Evolutionary conservation across 129 eudicot species (phyloP).

Genomic region (Smallanthus sonchifolius): DNA sequence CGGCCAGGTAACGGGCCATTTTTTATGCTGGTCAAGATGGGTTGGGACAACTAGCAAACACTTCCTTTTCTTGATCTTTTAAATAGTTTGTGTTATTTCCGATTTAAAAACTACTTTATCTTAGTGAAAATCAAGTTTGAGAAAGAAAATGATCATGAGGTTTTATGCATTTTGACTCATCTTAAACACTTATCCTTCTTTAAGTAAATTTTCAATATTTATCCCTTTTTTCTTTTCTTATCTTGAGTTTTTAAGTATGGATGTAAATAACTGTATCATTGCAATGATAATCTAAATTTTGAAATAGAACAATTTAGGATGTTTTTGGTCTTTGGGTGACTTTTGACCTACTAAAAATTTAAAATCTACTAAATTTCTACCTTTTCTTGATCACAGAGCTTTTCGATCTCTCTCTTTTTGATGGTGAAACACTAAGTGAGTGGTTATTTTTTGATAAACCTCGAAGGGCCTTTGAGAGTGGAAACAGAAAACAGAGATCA

Average conservation of each 20-base stretch:
- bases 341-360: background rate
- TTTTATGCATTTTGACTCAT: background rate
- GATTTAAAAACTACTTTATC: too few relatives aligned
- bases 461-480: slow-evolving; percentile 94
- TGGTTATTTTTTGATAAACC: slow-evolving; percentile 98
- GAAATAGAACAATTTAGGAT: background rate
- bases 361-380: background rate
- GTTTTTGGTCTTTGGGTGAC: background rate
- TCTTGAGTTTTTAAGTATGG: background rate
- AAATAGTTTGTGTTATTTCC: background rate
- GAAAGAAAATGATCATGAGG: too few relatives aligned
- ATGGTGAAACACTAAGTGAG: slow-evolving; percentile 86
- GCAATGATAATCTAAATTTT: background rate
- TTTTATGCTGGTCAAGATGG: background rate
- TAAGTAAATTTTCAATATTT: background rate
- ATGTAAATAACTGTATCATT: background rate
- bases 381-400: slow-evolving; percentile 52
- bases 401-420: slow-evolving; percentile 70
- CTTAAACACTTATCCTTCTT: background rate
- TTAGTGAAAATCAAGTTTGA: too few relatives aligned
- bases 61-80: background rate
- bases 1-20: background rate
- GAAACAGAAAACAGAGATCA: slow-evolving; percentile 93
- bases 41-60: background rate
- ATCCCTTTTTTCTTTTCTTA: background rate